Evolutionary conservation across 2,329 filamentous ascomycete genomes (phyloP).

Genomic region (Penicillium sp.): DNA sequence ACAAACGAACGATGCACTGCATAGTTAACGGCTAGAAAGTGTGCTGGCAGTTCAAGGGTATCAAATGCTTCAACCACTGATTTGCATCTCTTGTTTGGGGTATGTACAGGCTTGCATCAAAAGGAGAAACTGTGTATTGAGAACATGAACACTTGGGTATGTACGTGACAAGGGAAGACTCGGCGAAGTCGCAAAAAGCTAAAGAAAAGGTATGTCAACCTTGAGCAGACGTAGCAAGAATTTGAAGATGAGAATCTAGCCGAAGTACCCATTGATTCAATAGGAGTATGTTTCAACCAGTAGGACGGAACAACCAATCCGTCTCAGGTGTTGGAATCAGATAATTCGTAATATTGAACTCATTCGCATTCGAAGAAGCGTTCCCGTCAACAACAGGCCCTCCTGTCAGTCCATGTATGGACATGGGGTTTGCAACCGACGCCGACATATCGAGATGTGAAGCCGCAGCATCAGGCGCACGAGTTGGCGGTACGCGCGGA

Average conservation of each 20-base stretch:
- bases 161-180: neutral
- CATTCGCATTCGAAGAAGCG: slow-evolving; percentile 29
- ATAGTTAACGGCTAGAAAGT: neutral
- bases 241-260: no score
- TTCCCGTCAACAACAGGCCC: slow-evolving; percentile 20
- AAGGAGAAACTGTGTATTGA: neutral
- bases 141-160: neutral
- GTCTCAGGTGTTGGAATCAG: slow-evolving; percentile 47
- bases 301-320: slow-evolving; percentile 44
- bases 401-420: slow-evolving; percentile 35
- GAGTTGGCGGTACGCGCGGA: slow-evolving; percentile 61
- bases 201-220: neutral
- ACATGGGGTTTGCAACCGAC: slow-evolving; percentile 34
- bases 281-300: slow-evolving; percentile 2
- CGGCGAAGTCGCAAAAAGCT: neutral
- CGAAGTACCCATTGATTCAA: neutral
- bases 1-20: neutral
- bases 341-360: slow-evolving; percentile 48
- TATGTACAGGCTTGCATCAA: neutral
- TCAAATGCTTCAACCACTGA: no score
- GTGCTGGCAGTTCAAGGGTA: neutral
- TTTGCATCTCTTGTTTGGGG: neutral
- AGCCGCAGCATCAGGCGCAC: slow-evolving; percentile 28
- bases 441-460: slow-evolving; percentile 26
- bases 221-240: no score